These are phyloP conservation scores for Rhizopus stolonifer DNA, from an alignment of 371 early-diverging fungal species.

Conservation along the genomic window DNA sequence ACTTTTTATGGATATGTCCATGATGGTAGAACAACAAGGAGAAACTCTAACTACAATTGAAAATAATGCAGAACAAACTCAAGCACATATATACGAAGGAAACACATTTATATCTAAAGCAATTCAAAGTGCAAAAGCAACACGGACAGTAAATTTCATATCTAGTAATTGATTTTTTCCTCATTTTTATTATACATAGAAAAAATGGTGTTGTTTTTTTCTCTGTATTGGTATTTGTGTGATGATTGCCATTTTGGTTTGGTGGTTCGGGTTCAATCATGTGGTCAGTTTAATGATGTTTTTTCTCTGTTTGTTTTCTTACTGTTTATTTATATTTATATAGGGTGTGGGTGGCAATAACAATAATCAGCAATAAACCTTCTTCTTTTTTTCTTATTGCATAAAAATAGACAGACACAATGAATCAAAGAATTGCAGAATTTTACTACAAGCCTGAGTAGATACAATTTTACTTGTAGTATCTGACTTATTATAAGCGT, in stretches of 20 bases:
- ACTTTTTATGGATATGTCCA: constrained; percentile 83
- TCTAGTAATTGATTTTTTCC: no score
- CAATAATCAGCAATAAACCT: no score
- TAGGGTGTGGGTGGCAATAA: no score
- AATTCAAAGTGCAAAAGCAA: constrained; percentile 60
- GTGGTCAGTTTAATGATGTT: no score
- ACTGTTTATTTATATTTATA: no score
- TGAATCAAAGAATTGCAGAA: no score
- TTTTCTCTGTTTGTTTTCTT: no score
- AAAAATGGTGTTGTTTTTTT: constrained; percentile 57
- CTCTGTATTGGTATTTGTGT: constrained; percentile 42
- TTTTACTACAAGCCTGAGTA: no score
- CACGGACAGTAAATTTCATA: constrained; percentile 54
- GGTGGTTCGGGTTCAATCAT: constrained; percentile 37
- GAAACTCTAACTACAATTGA: constrained; percentile 70
- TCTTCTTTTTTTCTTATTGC: no score
- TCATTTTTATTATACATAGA: constrained; percentile 10
- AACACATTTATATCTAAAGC: constrained; percentile 65
- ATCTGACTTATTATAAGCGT: no score
- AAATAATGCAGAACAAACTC: constrained; percentile 58
- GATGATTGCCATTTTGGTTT: constrained; percentile 42
- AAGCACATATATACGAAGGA: constrained; percentile 62
- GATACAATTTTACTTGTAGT: no score
- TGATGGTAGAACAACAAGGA: constrained; percentile 76
- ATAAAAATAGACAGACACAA: no score